phyloP scores from a whole-genome alignment of 495 filamentous ascomycete species.

The Thermothielavioides terrestris region DNA sequence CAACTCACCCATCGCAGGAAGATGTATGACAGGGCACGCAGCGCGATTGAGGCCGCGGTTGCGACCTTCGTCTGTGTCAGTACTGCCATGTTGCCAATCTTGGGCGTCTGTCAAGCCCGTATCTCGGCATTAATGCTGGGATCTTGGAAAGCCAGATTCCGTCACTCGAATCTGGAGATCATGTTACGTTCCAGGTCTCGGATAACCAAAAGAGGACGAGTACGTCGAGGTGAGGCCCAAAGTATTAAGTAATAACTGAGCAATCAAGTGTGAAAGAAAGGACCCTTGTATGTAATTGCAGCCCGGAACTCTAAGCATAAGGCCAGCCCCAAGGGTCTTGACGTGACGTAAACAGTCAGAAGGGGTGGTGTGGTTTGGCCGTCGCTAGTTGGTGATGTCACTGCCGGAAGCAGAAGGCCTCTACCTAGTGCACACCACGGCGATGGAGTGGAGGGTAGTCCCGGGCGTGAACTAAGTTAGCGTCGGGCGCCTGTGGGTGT shows the following conservation, averaged over 20 bases:
- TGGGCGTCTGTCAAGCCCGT: too few species aligned
- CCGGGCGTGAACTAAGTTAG: too few species aligned
- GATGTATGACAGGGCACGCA: constrained; percentile 57
- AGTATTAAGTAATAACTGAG: neutral
- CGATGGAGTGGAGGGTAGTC: too few species aligned
- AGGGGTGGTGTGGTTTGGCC: too few species aligned
- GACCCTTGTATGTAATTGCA: too few species aligned
- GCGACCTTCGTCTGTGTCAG: constrained; percentile 26
- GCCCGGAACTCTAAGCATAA: too few species aligned
- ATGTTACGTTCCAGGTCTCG: neutral
- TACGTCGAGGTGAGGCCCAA: neutral
- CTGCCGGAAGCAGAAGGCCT: constrained; percentile 10
- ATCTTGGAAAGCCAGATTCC: too few species aligned
- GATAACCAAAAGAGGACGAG: neutral
- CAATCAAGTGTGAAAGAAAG: neutral
- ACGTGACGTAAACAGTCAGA: constrained; percentile 12
- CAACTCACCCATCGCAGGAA: constrained; percentile 80
- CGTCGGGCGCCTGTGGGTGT: too few species aligned
- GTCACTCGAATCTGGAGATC: neutral
- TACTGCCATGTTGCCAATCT: constrained; percentile 16
- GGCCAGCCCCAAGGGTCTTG: too few species aligned
- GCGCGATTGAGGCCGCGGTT: constrained; percentile 40
- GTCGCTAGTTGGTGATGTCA: constrained; percentile 27
- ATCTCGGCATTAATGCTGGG: too few species aligned
- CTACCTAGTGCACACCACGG: too few species aligned